A percentile compares a stretch with the other conserved stretches of the same genome.
Evolutionary conservation across 116 monocot species (phyloP).

Genomic region (Phalaenopsis hybrid): DNA sequence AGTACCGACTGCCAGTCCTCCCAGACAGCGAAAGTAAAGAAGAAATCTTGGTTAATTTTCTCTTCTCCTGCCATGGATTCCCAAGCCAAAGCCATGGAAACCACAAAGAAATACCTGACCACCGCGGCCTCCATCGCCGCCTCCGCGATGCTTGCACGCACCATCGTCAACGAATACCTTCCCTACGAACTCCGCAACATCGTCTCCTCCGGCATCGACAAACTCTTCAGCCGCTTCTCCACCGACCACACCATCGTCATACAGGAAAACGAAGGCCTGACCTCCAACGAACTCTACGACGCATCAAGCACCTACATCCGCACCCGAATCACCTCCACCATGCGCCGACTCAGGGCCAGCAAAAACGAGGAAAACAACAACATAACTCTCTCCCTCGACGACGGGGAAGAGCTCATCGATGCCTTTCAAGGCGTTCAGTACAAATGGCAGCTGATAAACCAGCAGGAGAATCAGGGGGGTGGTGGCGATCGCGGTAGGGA

Average conservation of each 20-base stretch:
- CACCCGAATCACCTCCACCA: slow-evolving; percentile 15
- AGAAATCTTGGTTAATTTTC: background rate
- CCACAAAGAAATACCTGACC: slow-evolving; percentile 3
- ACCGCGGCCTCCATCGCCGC: slow-evolving; percentile 19
- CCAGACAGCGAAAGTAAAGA: background rate
- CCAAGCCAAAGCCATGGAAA: background rate
- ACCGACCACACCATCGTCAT: slow-evolving; percentile 25
- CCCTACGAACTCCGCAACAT: slow-evolving; percentile 15
- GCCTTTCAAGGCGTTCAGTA: slow-evolving; percentile 30
- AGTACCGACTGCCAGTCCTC: background rate
- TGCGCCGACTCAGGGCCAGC: slow-evolving; percentile 19
- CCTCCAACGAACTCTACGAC: slow-evolving; percentile 23
- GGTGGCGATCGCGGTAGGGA: background rate
- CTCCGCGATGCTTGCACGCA: slow-evolving; percentile 21
- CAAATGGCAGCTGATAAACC: slow-evolving; percentile 30
- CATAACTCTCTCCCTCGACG: slow-evolving; percentile 21
- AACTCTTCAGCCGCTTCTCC: slow-evolving; percentile 12
- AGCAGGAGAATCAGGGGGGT: background rate
- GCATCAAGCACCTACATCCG: slow-evolving; percentile 22
- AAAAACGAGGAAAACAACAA: slow-evolving; percentile 14
- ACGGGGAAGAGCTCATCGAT: slow-evolving; percentile 39
- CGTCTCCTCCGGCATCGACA: slow-evolving; percentile 9
- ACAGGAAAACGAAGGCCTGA: slow-evolving; percentile 15
- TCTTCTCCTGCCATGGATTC: background rate
- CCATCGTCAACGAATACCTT: slow-evolving; percentile 22